Percentiles rank a stretch among this genome's conserved stretches.
Evolutionary conservation across 78 protist genomes (phyloP).

Genomic region (slime mould (Dictyostelium discoideum)): DNA sequence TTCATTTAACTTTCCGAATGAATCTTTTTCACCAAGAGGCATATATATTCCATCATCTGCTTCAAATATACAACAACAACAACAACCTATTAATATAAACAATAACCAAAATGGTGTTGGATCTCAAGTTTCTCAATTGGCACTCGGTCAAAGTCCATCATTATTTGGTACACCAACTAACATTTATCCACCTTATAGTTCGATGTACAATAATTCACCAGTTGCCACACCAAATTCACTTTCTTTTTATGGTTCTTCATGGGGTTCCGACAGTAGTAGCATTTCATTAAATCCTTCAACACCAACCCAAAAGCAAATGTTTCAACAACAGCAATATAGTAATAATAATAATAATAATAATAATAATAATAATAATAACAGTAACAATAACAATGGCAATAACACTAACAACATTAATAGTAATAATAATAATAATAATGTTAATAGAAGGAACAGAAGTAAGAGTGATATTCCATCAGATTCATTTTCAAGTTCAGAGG

Average conservation of each 20-base stretch:
- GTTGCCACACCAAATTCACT: slow-evolving; percentile 1
- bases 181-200: slow-evolving; percentile 36
- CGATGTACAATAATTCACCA: neutral
- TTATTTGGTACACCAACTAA: slow-evolving; percentile 43
- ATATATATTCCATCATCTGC: neutral
- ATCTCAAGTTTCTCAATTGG: slow-evolving; percentile 5
- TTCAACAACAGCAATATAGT: neutral
- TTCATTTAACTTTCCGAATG: slow-evolving; percentile 24
- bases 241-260: slow-evolving; percentile 28
- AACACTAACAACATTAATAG: neutral
- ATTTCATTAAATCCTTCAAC: slow-evolving; percentile 3
- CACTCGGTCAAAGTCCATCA: slow-evolving; percentile 75
- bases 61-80: neutral
- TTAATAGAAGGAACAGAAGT: slow-evolving; percentile 19
- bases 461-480: slow-evolving; percentile 35
- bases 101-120: slow-evolving; percentile 1
- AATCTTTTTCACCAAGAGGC: slow-evolving; percentile 60
- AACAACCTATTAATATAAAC: neutral
- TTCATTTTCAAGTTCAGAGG: slow-evolving; percentile 13
- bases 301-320: slow-evolving; percentile 15
- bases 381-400: neutral
- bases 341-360: neutral
- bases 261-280: slow-evolving; percentile 6
- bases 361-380: neutral
- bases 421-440: neutral